Conservation (phyloP, 805 yeast genomes). For the Blastobotrys terrestris region DNA sequence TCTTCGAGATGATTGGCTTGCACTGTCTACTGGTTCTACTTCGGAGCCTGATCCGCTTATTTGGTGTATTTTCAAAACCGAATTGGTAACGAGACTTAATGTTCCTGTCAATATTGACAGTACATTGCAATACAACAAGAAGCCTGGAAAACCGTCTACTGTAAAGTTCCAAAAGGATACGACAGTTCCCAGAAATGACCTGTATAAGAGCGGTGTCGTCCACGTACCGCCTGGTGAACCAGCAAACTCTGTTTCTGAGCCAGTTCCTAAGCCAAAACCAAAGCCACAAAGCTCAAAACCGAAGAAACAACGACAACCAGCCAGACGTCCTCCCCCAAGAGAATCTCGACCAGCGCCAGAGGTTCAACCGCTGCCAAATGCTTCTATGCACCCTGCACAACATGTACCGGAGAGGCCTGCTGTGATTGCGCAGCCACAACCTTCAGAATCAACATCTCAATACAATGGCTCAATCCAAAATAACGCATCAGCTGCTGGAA, state of each 20-base stretch:
- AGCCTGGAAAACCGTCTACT: slow-evolving; percentile 70
- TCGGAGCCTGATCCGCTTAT: slow-evolving; percentile 71
- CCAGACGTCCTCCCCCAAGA: not conserved
- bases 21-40: slow-evolving; percentile 49
- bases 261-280: slow-evolving; percentile 53
- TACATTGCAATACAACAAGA: slow-evolving; percentile 77
- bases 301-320: not conserved
- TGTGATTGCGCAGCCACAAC: slow-evolving; percentile 1
- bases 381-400: not conserved
- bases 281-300: slow-evolving; percentile 8
- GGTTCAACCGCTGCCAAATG: slow-evolving; percentile 4
- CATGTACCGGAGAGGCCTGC: slow-evolving; percentile 1
- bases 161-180: slow-evolving; percentile 63
- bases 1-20: slow-evolving; percentile 90
- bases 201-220: slow-evolving; percentile 83
- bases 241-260: slow-evolving; percentile 59
- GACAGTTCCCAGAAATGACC: slow-evolving; percentile 66
- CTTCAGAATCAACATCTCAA: slow-evolving; percentile 20
- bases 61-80: slow-evolving; percentile 83
- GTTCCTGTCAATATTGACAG: slow-evolving; percentile 62
- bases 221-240: slow-evolving; percentile 77
- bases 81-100: slow-evolving; percentile 65
- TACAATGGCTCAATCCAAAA: not conserved
- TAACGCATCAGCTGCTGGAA: slow-evolving; percentile 23
- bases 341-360: slow-evolving; percentile 12